phyloP scores from a whole-genome alignment of 2,329 filamentous ascomycete species.

The Pseudogymnoascus sp. region DNA sequence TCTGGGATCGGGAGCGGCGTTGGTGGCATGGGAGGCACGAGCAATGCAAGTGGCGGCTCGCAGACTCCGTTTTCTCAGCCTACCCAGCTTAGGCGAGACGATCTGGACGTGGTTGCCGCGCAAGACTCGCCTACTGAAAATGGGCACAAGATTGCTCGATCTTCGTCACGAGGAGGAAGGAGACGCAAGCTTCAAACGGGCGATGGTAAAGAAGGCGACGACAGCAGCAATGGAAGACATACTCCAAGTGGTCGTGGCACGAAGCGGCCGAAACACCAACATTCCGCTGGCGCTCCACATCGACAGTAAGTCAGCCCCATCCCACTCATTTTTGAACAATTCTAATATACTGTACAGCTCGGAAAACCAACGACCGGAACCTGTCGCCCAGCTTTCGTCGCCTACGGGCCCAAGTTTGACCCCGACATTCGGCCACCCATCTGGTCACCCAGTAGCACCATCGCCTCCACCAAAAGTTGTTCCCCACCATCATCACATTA shows the following conservation, averaged over 20 bases:
- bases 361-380: conserved; percentile 49
- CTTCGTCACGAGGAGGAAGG: conserved; percentile 41
- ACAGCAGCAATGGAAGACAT: conserved; percentile 53
- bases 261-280: conserved; percentile 59
- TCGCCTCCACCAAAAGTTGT: conserved; percentile 31
- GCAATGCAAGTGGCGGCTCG: conserved; percentile 42
- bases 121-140: conserved; percentile 35
- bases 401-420: conserved; percentile 34
- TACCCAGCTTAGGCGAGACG: conserved; percentile 43
- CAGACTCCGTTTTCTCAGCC: conserved; percentile 37
- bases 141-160: conserved; percentile 32
- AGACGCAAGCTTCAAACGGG: conserved; percentile 72
- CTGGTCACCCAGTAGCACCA: conserved; percentile 36
- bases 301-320: conserved; percentile 48
- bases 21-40: conserved; percentile 41
- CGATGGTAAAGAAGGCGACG: conserved; percentile 57
- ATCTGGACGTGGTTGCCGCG: conserved; percentile 34
- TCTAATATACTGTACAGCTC: conserved; percentile 33
- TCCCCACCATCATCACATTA: conserved; percentile 24
- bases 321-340: not conserved
- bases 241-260: conserved; percentile 48
- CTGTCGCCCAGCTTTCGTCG: conserved; percentile 37
- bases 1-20: conserved; percentile 76
- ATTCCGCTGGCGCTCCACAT: conserved; percentile 46
- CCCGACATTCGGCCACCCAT: conserved; percentile 40